Evolutionary conservation across 495 filamentous ascomycete species (phyloP), one percentile per base, ranked within the genome.

Genomic region (Viridothelium virens): DNA sequence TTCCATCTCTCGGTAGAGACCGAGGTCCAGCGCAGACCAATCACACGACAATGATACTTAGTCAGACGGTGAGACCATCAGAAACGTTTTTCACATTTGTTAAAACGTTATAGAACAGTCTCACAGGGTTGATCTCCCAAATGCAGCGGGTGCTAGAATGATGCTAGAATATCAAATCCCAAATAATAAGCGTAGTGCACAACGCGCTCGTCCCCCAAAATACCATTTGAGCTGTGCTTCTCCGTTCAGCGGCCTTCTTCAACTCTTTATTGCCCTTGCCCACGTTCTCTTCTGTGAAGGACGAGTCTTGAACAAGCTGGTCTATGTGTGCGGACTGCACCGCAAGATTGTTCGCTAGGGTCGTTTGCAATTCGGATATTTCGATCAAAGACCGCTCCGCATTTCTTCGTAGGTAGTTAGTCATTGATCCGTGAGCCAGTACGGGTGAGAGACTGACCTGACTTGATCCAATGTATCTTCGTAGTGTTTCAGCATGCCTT

Each of bases 401-500:
- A 36, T 87, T 90, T 69, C 92, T 96, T 70, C 25, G 9, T 18
- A 33, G 5, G 10, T 65, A 11, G 25, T 34, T 50, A 46, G 18
- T 47, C 18, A 25, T 5, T 61, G 38, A 63, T n/a, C 38, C 33
- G 34, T 11, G 12, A 66, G 61, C 31, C 0, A 7, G 7, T 11
- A 62, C 14, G 36, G 11, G 41, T 41, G 61, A 68, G 59, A 73
- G 38, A 83, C 87, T 67, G 81, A 94, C 91, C 87, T 89, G 67
- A 97, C 91, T 83, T 97, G 93, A 72, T 93, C 88, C 73, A 97
- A 79, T 0, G 89, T 91, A 76, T 89, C 90, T 75, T 97, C 90
- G 75, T 93, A 96, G 76, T 96, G 89, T 76, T 86, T 88, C 63
- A 97, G 77, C 89, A 98, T 91, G 64, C 89, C 84, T 73, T 91